Evolutionary conservation across 768 basidiomycete genomes (phyloP).

Genomic region (Hygrocybe coccinea): DNA sequence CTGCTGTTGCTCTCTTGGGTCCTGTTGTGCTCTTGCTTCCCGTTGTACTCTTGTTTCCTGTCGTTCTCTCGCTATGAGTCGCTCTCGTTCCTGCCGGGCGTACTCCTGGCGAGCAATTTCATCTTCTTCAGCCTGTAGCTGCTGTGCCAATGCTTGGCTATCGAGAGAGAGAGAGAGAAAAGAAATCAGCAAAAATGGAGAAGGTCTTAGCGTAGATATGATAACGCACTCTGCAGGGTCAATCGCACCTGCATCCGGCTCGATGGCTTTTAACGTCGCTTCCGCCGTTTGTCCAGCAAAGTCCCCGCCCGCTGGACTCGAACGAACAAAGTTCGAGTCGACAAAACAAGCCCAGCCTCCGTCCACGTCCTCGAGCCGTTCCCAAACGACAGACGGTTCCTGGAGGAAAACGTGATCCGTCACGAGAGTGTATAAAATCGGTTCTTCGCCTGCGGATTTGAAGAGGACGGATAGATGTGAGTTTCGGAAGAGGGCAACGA

Average conservation of each 20-base stretch:
- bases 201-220: neutral
- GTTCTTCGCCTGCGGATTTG: conserved; percentile 41
- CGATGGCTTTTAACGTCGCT: conserved; percentile 48
- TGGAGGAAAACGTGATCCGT: conserved; percentile 78
- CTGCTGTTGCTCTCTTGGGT: neutral
- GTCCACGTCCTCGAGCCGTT: conserved; percentile 83
- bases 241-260: conserved; percentile 36
- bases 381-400: conserved; percentile 85
- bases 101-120: conserved; percentile 40
- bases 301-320: conserved; percentile 74
- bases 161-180: neutral
- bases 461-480: conserved; percentile 87
- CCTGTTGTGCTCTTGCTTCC: neutral
- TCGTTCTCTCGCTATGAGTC: neutral
- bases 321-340: conserved; percentile 59
- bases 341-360: conserved; percentile 74
- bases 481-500: conserved; percentile 87
- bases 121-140: conserved; percentile 80
- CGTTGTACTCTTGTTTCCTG: neutral
- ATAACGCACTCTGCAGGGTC: conserved; percentile 60
- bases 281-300: conserved; percentile 71
- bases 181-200: neutral
- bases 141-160: conserved; percentile 66
- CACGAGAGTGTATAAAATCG: conserved; percentile 72
- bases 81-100: conserved; percentile 12